Conservation (phyloP, 805 yeast species). For the Kazachstania taianensis region DNA sequence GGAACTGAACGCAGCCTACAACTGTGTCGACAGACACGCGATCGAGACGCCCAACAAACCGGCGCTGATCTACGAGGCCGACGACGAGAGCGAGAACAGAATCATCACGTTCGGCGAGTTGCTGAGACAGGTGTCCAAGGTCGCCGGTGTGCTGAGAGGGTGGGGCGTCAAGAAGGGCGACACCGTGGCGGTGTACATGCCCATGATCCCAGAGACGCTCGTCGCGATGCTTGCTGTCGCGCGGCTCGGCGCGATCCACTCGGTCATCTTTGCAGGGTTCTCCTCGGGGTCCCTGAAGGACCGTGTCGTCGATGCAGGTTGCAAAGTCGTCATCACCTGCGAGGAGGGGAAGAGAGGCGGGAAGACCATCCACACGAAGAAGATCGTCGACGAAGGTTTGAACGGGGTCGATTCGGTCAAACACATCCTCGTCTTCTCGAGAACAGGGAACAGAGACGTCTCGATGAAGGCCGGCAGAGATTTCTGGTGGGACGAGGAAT, state of each 20-base stretch:
- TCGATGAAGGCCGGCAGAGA: slow-evolving; percentile 76
- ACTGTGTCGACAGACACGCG: slow-evolving; percentile 95
- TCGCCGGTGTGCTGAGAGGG: slow-evolving; percentile 71
- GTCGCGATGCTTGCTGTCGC: slow-evolving; percentile 89
- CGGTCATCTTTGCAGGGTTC: slow-evolving; percentile 95
- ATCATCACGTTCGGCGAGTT: slow-evolving; percentile 78
- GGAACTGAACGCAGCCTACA: slow-evolving; percentile 83
- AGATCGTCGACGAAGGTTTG: slow-evolving; percentile 91
- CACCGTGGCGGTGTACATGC: slow-evolving; percentile 90
- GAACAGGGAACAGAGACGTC: slow-evolving; percentile 70
- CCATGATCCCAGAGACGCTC: slow-evolving; percentile 96
- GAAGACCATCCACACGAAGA: slow-evolving; percentile 82
- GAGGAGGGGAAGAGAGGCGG: slow-evolving; percentile 97
- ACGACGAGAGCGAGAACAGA: slow-evolving; percentile 66
- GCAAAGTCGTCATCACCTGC: slow-evolving; percentile 80
- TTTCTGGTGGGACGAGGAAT: slow-evolving; percentile 91
- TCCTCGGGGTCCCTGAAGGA: slow-evolving; percentile 87
- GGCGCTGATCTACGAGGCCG: slow-evolving; percentile 88
- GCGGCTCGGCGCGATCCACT: slow-evolving; percentile 91
- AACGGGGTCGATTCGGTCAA: slow-evolving; percentile 60
- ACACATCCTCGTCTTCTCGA: slow-evolving; percentile 76
- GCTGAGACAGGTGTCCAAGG: slow-evolving; percentile 70
- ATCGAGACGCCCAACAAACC: slow-evolving; percentile 73
- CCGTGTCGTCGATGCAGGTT: slow-evolving; percentile 80
- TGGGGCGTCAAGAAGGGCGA: slow-evolving; percentile 93